Evolutionary conservation across 2,329 filamentous ascomycete species (phyloP).

Genomic region (Emericellopsis cladophorae): DNA sequence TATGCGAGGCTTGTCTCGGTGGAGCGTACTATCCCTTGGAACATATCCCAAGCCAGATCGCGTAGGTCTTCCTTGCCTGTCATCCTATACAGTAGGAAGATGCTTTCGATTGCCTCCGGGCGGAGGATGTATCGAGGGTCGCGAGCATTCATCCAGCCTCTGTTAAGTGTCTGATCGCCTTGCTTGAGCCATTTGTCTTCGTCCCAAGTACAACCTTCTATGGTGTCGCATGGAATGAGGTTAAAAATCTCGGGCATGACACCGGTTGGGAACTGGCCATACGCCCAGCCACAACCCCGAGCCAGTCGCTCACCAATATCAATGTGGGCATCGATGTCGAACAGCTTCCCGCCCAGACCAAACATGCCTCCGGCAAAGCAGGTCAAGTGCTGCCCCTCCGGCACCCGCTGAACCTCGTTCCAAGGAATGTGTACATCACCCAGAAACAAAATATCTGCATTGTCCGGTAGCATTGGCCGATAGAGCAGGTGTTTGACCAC

Average conservation of each 20-base stretch:
- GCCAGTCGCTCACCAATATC: slow-evolving; percentile 44
- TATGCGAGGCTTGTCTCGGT: slow-evolving; percentile 52
- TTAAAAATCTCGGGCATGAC: slow-evolving; percentile 50
- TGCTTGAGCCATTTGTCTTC: slow-evolving; percentile 14
- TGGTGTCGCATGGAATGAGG: slow-evolving; percentile 27
- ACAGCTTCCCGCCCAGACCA: slow-evolving; percentile 46
- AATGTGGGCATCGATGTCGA: slow-evolving; percentile 41
- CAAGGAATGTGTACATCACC: slow-evolving; percentile 26
- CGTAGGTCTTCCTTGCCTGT: slow-evolving; percentile 55
- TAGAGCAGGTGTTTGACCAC: slow-evolving; percentile 53
- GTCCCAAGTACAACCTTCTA: slow-evolving; percentile 17
- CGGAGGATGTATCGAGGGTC: slow-evolving; percentile 52
- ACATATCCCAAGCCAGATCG: slow-evolving; percentile 65
- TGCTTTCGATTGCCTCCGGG: slow-evolving; percentile 68
- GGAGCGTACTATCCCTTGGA: slow-evolving; percentile 45
- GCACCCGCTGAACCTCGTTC: slow-evolving; percentile 15
- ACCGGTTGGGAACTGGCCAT: slow-evolving; percentile 40
- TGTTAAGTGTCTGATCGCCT: slow-evolving; percentile 23
- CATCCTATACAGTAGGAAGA: slow-evolving; percentile 66
- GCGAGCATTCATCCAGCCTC: slow-evolving; percentile 40
- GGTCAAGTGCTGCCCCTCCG: slow-evolving; percentile 41
- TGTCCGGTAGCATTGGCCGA: slow-evolving; percentile 47
- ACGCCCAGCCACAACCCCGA: slow-evolving; percentile 52
- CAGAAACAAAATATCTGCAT: slow-evolving; percentile 47
- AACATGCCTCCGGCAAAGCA: slow-evolving; percentile 60